Conservation (phyloP, 345 rosid species). For the Nephelium lappaceum region DNA sequence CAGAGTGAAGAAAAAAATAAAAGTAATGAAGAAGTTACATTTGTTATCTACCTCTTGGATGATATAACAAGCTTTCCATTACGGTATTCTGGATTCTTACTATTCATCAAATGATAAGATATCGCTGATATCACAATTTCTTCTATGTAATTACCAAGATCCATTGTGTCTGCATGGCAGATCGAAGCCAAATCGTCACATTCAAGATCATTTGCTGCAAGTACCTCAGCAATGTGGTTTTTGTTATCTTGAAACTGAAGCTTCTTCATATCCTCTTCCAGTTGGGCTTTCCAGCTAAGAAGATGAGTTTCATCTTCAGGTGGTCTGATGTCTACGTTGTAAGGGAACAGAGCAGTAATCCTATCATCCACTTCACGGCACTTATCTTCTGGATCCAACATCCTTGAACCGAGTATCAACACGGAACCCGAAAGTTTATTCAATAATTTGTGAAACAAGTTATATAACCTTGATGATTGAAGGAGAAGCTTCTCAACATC, state of each 20-base stretch:
- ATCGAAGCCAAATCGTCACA: conserved; percentile 86
- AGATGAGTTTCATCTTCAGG: conserved; percentile 81
- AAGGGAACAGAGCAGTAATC: conserved; percentile 64
- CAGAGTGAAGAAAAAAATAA: background rate
- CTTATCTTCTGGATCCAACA: conserved; percentile 66
- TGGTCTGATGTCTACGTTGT: conserved; percentile 70
- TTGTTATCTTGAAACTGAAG: conserved; percentile 85
- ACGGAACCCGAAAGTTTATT: conserved; percentile 78
- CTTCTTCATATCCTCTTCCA: conserved; percentile 88
- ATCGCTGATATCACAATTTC: conserved; percentile 89
- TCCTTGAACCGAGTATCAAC: conserved; percentile 79
- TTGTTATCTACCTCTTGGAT: conserved; percentile 59
- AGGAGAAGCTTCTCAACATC: conserved; percentile 80
- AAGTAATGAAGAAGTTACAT: conserved; percentile 5
- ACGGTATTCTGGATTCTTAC: conserved; percentile 80
- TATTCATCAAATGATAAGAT: conserved; percentile 75
- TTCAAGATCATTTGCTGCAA: conserved; percentile 86
- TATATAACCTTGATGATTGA: conserved; percentile 71
- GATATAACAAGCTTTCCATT: conserved; percentile 97
- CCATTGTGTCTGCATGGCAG: conserved; percentile 75
- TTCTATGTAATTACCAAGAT: conserved; percentile 72
- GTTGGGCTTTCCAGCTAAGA: conserved; percentile 70
- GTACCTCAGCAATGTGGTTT: conserved; percentile 91
- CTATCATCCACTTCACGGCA: conserved; percentile 56
- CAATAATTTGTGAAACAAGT: conserved; percentile 62